Base-by-base conservation (phyloP, 2,329 filamentous ascomycete species). In the Aspergillus ruber region DNA sequence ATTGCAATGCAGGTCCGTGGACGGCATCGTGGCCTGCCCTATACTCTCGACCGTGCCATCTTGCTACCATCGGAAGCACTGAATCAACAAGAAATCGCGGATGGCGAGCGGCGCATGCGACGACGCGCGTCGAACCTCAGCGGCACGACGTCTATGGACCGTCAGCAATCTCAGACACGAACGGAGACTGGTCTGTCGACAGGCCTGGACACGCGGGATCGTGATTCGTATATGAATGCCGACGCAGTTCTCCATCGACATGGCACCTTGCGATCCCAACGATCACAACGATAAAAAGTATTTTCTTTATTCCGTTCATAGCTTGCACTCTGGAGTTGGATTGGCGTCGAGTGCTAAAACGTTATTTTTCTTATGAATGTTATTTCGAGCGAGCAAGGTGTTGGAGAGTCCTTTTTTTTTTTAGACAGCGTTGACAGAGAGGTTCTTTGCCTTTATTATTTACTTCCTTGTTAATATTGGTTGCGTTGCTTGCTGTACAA, bases 11-110 rank as follows among this genome's bases (percentile, higher is more conserved):
- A 82, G 68, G 70, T 85, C 48, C 80, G 82, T 52, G 82, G 82
- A 25, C 74, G 82, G 5, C 82, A 85, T 58, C 79, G 82, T 70
- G 82, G 82, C 27, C 66, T 85, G 0, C 82, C 82, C 0, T 84
- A 85, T 56, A 67, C 89, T 63, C 67, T 86, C 6, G 85, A 88
- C 56, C 79, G 84, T 43, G 85, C 85, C 25, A 84, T 88, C 46
- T 65, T 88, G 1, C 73, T 88, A 1, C 84, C 84, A 0, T 81
- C 77, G 8, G 83, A 86, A 51, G 74, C 76, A n/a, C 64, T 85
- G 3, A 77, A 84, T 46, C 71, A 78, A 52, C 80, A 79, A 48
- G 83, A 85, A 56, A 73, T 74, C 4, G 71, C 70, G 21, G 76
- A 81, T 49, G 74, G 74, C 1, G 72, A 73, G 18, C 68, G 69